Base-by-base conservation (phyloP, 2,329 filamentous ascomycete species). In the Colletotrichum paranaense region DNA sequence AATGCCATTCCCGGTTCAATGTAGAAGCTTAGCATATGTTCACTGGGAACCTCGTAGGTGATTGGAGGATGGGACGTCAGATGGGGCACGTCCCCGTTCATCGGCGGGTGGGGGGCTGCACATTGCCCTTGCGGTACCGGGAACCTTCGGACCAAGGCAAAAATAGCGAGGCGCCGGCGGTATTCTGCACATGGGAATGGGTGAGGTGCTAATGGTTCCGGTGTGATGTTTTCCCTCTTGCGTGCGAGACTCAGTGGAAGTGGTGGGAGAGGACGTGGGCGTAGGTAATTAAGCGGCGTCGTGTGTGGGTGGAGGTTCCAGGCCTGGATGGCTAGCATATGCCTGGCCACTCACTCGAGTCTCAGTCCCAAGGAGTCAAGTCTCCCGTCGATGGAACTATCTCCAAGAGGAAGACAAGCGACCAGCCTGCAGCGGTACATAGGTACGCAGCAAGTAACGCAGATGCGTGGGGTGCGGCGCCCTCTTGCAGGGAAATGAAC, bases 21-120 rank as follows among this genome's bases (percentile, higher is more conserved):
- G 69, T 72, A 64, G 69, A 69, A 69, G 69, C 69, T 69, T 72
- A 72, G 60, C 67, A 60, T n/a, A 35, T 19, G 22, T 42, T 24
- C 19, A 60, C 3, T 22, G 42, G 24, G 22, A 12, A 49, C 5
- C 24, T 46, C 24, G 12, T 26, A 56, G 59, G 35, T 52, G 38
- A 73, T 70, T 73, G 67, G 67, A 35, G 67, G 67, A 26, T 28
- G 6, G 14, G 14, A 1, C 9, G 11, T 11, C 24, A 26, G 59
- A 57, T 63, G 65, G 64, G 63, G 49, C 42, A 46, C 19, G 42
- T 22, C 22, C 59, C 59, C 55, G 35, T 70, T 56, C 55, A 65
- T 70, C 46, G 70, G 55, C 59, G 5, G n/a, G 67, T 70, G 71
- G 67, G 66, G 66, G 58, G 53, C 60, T 59, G 46, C 55, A 32